Percentiles rank a stretch among this genome's conserved stretches.
These are phyloP conservation scores for Raffaelea albimanens DNA, from an alignment of 2,329 filamentous ascomycete species.

Conservation along the genomic window DNA sequence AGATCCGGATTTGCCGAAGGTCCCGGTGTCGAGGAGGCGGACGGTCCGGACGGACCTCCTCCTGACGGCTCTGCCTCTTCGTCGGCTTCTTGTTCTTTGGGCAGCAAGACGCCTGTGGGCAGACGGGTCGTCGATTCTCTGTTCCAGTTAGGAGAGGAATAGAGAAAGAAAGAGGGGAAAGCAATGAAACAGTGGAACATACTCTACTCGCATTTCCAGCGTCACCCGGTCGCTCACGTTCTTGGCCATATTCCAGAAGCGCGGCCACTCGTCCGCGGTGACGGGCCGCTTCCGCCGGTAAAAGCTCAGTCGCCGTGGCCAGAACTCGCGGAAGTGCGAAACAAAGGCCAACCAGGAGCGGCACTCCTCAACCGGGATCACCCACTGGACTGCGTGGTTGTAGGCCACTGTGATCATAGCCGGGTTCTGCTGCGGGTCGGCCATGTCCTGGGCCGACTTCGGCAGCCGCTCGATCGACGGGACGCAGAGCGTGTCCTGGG, in stretches of 20 bases:
- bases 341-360: conserved; percentile 32
- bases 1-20: background rate
- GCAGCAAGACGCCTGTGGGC: background rate
- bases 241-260: conserved; percentile 13
- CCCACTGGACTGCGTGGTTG: conserved; percentile 27
- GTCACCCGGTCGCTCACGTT: conserved; percentile 12
- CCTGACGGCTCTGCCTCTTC: background rate
- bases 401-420: conserved; percentile 25
- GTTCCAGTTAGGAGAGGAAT: background rate
- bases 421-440: too few species aligned
- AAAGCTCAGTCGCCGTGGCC: conserved; percentile 29
- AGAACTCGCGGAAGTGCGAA: conserved; percentile 32
- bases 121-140: background rate
- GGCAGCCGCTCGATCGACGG: too few species aligned
- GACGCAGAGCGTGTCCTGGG: too few species aligned
- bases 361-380: conserved; percentile 27
- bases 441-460: too few species aligned
- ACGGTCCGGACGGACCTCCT: background rate
- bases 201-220: conserved; percentile 14
- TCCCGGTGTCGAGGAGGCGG: background rate
- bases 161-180: background rate
- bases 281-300: conserved; percentile 12
- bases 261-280: conserved; percentile 16
- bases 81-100: background rate
- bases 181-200: too few species aligned